Conservation (phyloP, 108 stramenopile species). For the Parietichytrium sp. region DNA sequence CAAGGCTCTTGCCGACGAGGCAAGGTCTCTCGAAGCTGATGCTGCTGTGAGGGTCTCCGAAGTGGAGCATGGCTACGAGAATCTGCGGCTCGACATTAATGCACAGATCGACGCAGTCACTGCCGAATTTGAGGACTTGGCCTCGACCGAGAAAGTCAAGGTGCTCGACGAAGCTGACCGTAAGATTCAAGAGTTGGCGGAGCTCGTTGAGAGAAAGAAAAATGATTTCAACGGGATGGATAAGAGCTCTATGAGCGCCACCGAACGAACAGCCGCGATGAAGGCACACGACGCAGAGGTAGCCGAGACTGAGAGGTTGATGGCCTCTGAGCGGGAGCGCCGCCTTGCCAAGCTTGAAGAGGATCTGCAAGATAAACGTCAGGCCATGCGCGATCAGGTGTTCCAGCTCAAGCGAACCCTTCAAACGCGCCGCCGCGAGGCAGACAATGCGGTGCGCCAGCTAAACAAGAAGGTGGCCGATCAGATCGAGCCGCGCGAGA, state of each 20-base stretch:
- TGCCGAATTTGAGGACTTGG: conserved; percentile 53
- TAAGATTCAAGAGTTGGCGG: conserved; percentile 57
- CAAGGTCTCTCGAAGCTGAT: neutral
- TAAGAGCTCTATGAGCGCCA: conserved; percentile 50
- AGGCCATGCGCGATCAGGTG: conserved; percentile 51
- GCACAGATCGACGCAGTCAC: conserved; percentile 62
- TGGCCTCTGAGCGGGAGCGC: conserved; percentile 7
- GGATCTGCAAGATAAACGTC: conserved; percentile 38
- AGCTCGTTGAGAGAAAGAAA: conserved; percentile 54
- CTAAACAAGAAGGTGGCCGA: conserved; percentile 46
- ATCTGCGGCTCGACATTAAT: conserved; percentile 48
- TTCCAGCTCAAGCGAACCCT: conserved; percentile 53
- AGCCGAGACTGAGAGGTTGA: conserved; percentile 52
- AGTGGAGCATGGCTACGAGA: conserved; percentile 39
- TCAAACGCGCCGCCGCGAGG: conserved; percentile 45
- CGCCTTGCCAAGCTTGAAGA: conserved; percentile 4
- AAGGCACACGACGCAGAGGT: conserved; percentile 53
- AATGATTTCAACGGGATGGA: conserved; percentile 43
- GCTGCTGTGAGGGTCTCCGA: neutral
- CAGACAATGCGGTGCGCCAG: conserved; percentile 40
- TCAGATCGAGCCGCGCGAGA: conserved; percentile 54
- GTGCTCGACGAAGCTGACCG: conserved; percentile 34
- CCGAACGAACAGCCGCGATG: conserved; percentile 43
- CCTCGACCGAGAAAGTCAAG: conserved; percentile 43
- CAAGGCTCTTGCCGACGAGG: neutral